These are phyloP conservation scores for Linum lewisii DNA, from an alignment of 345 rosid genomes.

Conservation along the genomic window DNA sequence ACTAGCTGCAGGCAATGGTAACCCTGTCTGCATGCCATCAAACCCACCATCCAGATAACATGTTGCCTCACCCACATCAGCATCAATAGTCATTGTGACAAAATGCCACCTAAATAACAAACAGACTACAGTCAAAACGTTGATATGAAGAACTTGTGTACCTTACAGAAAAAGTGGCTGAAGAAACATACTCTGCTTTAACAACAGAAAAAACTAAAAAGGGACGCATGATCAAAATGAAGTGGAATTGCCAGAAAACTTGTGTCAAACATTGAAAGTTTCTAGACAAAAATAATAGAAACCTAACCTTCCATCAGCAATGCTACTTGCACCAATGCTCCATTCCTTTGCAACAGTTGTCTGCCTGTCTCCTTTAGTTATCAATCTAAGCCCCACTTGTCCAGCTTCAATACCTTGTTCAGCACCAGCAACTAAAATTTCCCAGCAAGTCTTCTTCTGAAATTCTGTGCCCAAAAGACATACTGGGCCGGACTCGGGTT, in stretches of 20 bases:
- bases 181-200: neutral
- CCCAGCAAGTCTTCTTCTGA: constrained; percentile 94
- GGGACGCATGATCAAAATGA: neutral
- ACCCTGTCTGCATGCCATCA: constrained; percentile 77
- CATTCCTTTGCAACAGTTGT: constrained; percentile 85
- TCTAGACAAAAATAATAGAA: constrained; percentile 7
- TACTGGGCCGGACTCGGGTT: constrained; percentile 98
- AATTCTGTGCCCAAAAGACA: constrained; percentile 94
- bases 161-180: neutral
- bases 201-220: neutral
- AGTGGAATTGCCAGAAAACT: constrained; percentile 2
- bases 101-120: constrained; percentile 76
- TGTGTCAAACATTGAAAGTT: neutral
- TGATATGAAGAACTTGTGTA: neutral
- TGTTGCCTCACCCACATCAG: constrained; percentile 90
- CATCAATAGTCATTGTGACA: constrained; percentile 92
- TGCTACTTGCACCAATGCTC: constrained; percentile 97
- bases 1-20: constrained; percentile 51
- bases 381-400: constrained; percentile 90
- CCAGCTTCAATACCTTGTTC: constrained; percentile 99
- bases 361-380: constrained; percentile 90
- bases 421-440: constrained; percentile 96
- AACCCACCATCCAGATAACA: constrained; percentile 96
- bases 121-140: neutral
- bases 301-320: constrained; percentile 95